Conservation (phyloP, 2,329 filamentous ascomycete species). For the Fusarium tuaranense region DNA sequence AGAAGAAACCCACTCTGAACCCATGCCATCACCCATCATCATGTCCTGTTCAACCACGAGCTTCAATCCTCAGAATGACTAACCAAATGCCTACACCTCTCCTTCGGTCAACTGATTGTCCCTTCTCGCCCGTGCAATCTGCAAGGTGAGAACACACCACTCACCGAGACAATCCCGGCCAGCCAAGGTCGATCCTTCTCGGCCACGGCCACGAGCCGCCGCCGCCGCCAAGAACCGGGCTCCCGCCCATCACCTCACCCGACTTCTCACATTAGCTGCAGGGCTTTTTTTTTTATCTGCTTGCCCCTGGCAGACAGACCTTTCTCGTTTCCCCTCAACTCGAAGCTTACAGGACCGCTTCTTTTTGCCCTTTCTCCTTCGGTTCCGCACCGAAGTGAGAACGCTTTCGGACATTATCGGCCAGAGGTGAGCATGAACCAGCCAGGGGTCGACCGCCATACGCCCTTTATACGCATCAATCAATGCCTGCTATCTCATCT, state of each 20-base stretch:
- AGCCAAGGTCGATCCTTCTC: conserved; percentile 7
- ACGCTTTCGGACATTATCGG: neutral
- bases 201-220: neutral
- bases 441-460: neutral
- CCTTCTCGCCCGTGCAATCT: neutral
- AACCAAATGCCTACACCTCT: neutral
- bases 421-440: neutral
- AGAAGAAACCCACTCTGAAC: neutral
- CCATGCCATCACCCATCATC: neutral
- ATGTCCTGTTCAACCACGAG: neutral
- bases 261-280: neutral
- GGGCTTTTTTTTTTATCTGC: neutral
- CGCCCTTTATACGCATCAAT: neutral
- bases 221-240: neutral
- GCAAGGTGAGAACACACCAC: conserved; percentile 2
- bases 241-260: neutral
- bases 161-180: neutral
- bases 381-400: conserved; percentile 2
- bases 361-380: neutral
- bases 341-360: neutral
- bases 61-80: neutral
- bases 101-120: neutral
- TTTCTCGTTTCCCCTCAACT: neutral
- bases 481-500: neutral
- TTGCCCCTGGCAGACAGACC: neutral